A percentile compares a stretch with the other conserved stretches of the same genome.
Conservation (phyloP, 2,329 filamentous ascomycete species). For the Venturia oleaginea region DNA sequence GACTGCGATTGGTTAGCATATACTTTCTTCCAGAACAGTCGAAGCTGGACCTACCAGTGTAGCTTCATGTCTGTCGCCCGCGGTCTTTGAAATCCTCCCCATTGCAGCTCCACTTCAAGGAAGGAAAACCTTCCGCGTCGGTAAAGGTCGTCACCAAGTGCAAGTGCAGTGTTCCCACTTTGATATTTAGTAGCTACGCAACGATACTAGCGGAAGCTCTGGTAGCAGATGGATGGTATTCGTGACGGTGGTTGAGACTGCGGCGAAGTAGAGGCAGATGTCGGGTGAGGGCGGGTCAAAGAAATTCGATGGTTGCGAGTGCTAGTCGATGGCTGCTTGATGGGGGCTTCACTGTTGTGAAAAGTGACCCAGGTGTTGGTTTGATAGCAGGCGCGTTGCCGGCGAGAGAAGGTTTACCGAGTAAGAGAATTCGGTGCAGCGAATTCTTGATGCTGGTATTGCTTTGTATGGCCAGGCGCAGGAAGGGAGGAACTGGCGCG, state of each 20-base stretch:
- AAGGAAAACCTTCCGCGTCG: conserved; percentile 24
- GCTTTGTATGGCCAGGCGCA: neutral
- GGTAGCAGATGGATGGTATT: neutral
- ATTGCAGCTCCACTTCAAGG: conserved; percentile 33
- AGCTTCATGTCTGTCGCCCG: conserved; percentile 44
- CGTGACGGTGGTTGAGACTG: neutral
- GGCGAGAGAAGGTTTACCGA: neutral
- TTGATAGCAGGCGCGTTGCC: neutral
- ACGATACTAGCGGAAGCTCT: neutral
- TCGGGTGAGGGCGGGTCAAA: neutral
- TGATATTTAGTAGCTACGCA: neutral
- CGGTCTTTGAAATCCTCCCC: conserved; percentile 48
- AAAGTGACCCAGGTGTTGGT: neutral
- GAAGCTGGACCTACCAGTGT: conserved; percentile 33
- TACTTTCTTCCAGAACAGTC: neutral
- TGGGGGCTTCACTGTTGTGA: neutral
- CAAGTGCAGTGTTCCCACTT: neutral
- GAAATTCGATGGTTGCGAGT: neutral
- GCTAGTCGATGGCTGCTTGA: neutral
- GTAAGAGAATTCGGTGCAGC: neutral
- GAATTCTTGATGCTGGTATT: neutral
- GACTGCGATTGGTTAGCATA: conserved; percentile 48
- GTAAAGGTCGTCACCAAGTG: conserved; percentile 5
- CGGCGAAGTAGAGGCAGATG: neutral
- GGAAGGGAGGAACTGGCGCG: neutral